Percentiles rank a stretch among this genome's conserved stretches.
Conservation (phyloP, 139 green algal genomes). For the Auxenochlorella pyrenoidosa region DNA sequence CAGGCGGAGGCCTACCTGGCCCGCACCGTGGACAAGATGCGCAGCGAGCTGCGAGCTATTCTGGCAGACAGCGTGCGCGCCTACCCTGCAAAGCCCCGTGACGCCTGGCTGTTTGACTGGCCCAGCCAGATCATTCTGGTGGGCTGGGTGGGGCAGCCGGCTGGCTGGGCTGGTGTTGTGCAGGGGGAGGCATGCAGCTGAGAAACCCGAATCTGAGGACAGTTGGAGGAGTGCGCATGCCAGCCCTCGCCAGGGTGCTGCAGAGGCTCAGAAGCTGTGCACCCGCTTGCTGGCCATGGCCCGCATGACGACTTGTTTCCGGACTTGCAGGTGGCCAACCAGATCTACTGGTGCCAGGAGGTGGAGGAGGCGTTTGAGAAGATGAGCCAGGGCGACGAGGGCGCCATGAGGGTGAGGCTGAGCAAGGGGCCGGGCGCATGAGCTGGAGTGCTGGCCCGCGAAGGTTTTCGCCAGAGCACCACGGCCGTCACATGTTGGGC, state of each 20-base stretch:
- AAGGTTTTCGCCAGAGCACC: no score
- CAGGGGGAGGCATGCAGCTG: background rate
- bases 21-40: conserved; percentile 91
- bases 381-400: conserved; percentile 67
- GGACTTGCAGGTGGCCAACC: conserved; percentile 68
- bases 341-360: conserved; percentile 92
- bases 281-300: background rate
- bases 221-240: no score
- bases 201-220: no score
- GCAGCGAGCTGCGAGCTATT: conserved; percentile 80
- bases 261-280: no score
- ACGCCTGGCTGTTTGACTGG: conserved; percentile 91
- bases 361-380: conserved; percentile 83
- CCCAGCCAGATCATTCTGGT: conserved; percentile 88
- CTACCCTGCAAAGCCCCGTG: conserved; percentile 78
- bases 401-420: conserved; percentile 45
- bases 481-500: no score
- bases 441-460: background rate
- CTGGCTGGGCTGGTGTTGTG: background rate
- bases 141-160: background rate
- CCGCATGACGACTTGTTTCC: background rate
- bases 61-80: conserved; percentile 71
- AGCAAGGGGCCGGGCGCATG: background rate
- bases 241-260: no score
- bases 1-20: conserved; percentile 92